Percentiles rank a stretch among this genome's conserved stretches.
Conservation (phyloP, 2,329 filamentous ascomycete species). For the Pochonia chlamydosporia region DNA sequence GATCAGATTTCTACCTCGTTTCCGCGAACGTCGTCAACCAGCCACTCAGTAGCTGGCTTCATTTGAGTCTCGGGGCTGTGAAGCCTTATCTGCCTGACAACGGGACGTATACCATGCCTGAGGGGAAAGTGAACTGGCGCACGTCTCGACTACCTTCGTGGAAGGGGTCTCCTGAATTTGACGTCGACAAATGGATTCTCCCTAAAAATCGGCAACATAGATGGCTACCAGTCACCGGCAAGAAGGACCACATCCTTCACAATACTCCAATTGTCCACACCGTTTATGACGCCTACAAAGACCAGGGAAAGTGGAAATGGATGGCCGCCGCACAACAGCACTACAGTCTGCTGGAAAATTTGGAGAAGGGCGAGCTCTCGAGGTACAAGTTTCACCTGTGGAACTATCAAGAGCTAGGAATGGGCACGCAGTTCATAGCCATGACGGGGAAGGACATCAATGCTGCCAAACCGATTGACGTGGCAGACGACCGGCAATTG, state of each 20-base stretch:
- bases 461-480: constrained; percentile 37
- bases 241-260: constrained; percentile 30
- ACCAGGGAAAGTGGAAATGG: constrained; percentile 42
- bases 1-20: constrained; percentile 44
- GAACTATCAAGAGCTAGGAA: constrained; percentile 42
- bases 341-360: constrained; percentile 42
- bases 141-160: constrained; percentile 31
- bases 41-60: constrained; percentile 46
- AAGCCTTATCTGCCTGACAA: constrained; percentile 48
- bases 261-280: constrained; percentile 42
- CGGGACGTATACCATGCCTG: constrained; percentile 16
- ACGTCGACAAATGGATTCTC: constrained; percentile 24
- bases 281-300: constrained; percentile 37
- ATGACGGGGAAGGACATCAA: constrained; percentile 47
- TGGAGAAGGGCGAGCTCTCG: constrained; percentile 38
- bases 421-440: constrained; percentile 49
- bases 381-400: constrained; percentile 44
- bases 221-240: constrained; percentile 38
- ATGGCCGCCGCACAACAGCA: constrained; percentile 43
- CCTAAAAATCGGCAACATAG: constrained; percentile 38
- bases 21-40: constrained; percentile 44
- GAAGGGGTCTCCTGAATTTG: constrained; percentile 22
- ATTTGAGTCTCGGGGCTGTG: constrained; percentile 46
- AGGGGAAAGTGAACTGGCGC: constrained; percentile 29
- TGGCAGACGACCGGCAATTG: constrained; percentile 41